Conservation (phyloP, 257 asterid species). For the Perilla frutescens region DNA sequence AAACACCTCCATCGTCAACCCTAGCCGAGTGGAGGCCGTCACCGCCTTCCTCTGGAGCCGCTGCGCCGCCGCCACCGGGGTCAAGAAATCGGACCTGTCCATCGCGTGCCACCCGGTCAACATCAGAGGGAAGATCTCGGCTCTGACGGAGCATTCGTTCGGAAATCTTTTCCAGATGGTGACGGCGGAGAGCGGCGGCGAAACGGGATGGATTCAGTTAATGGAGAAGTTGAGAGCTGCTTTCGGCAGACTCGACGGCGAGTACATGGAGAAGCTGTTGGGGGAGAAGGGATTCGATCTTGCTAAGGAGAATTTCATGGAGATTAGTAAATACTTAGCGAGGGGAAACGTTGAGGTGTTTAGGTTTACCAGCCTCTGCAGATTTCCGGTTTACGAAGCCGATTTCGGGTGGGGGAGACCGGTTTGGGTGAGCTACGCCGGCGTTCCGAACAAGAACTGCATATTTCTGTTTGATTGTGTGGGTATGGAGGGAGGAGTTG, state of each 20-base stretch:
- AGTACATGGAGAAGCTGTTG: constrained; percentile 29
- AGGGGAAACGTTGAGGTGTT: constrained; percentile 41
- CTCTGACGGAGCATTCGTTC: constrained; percentile 50
- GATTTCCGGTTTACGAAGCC: constrained; percentile 45
- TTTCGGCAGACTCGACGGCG: constrained; percentile 39
- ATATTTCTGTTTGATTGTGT: constrained; percentile 38
- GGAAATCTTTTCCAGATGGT: constrained; percentile 68
- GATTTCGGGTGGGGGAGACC: constrained; percentile 77
- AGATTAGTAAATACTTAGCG: constrained; percentile 11
- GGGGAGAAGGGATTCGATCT: constrained; percentile 53
- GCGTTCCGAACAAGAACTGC: constrained; percentile 31
- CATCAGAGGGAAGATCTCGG: constrained; percentile 50
- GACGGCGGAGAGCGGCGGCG: constrained; percentile 30
- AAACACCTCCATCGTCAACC: constrained; percentile 18
- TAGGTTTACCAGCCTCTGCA: constrained; percentile 51
- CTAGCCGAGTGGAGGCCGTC: constrained; percentile 56
- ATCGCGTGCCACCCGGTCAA: constrained; percentile 55
- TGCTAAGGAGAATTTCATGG: constrained; percentile 47
- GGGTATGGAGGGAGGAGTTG: constrained; percentile 46
- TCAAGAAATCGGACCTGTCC: constrained; percentile 22
- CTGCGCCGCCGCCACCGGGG: constrained; percentile 42
- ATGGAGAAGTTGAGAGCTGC: constrained; percentile 51
- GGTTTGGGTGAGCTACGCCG: constrained; percentile 48
- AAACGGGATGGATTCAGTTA: constrained; percentile 43
- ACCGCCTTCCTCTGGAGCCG: constrained; percentile 58